Conservation (phyloP, 495 filamentous ascomycete genomes). For the Tuber magnatum region DNA sequence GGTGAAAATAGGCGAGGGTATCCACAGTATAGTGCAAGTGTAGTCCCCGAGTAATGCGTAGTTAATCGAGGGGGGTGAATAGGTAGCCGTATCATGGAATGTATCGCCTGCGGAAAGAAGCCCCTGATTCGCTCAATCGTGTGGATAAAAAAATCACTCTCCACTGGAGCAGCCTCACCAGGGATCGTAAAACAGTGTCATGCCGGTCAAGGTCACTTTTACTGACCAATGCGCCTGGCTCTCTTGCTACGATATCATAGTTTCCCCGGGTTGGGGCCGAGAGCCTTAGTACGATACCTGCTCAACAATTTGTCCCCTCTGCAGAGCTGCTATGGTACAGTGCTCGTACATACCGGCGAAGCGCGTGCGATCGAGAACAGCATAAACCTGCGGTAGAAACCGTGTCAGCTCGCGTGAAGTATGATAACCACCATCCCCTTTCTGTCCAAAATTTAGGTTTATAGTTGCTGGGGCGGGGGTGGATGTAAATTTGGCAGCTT, state of each 20-base stretch:
- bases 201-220: not conserved
- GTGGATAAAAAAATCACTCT: not conserved
- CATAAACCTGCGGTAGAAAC: not conserved
- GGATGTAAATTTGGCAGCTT: not conserved
- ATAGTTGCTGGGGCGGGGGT: not conserved
- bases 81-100: not conserved
- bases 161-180: not conserved
- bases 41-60: not conserved
- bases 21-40: not conserved
- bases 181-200: not conserved
- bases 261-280: not conserved
- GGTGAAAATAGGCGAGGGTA: not conserved
- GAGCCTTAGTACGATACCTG: not conserved
- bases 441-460: not conserved
- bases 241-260: not conserved
- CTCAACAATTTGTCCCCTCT: not conserved
- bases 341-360: not conserved
- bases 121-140: not conserved
- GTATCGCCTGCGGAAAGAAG: too few relatives aligned
- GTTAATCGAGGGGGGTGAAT: not conserved
- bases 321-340: not conserved
- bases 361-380: not conserved
- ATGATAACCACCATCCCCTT: not conserved
- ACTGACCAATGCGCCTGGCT: not conserved
- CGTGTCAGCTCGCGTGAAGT: not conserved